Evolutionary conservation across 1,284 basidiomycete species (phyloP).

Genomic region (Trametes hirsuta): DNA sequence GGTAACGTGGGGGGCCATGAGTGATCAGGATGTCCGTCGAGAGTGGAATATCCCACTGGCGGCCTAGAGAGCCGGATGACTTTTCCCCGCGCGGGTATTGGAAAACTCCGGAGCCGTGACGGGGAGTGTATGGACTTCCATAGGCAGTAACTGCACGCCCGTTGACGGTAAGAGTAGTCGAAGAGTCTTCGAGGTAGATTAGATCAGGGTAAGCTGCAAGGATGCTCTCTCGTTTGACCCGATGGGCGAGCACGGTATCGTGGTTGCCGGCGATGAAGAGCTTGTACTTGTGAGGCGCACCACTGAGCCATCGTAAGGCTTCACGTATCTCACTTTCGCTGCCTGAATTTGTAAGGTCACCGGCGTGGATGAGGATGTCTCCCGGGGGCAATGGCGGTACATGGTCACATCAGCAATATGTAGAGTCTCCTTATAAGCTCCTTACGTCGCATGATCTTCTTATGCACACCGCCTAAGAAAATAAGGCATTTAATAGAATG

Average conservation of each 20-base stretch:
- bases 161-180: slow-evolving; percentile 28
- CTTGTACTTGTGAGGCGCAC: slow-evolving; percentile 41
- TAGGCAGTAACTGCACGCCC: slow-evolving; percentile 36
- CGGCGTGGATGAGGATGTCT: slow-evolving; percentile 42
- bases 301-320: slow-evolving; percentile 35
- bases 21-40: slow-evolving; percentile 44
- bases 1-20: slow-evolving; percentile 43
- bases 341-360: slow-evolving; percentile 42
- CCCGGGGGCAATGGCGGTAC: background rate
- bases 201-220: slow-evolving; percentile 26
- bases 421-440: no score
- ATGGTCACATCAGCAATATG: no score
- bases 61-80: slow-evolving; percentile 45
- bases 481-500: no score
- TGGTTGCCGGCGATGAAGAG: slow-evolving; percentile 48
- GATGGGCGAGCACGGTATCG: slow-evolving; percentile 33
- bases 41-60: slow-evolving; percentile 31
- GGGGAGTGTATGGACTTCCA: slow-evolving; percentile 41
- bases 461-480: no score
- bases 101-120: slow-evolving; percentile 36
- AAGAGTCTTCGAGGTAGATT: slow-evolving; percentile 36
- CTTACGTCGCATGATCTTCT: no score
- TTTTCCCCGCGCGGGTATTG: slow-evolving; percentile 41
- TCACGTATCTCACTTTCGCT: slow-evolving; percentile 35
- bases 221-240: background rate